Evolutionary conservation across 139 green algal genomes (phyloP).

Genomic region (Astrephomene gubernaculifera): DNA sequence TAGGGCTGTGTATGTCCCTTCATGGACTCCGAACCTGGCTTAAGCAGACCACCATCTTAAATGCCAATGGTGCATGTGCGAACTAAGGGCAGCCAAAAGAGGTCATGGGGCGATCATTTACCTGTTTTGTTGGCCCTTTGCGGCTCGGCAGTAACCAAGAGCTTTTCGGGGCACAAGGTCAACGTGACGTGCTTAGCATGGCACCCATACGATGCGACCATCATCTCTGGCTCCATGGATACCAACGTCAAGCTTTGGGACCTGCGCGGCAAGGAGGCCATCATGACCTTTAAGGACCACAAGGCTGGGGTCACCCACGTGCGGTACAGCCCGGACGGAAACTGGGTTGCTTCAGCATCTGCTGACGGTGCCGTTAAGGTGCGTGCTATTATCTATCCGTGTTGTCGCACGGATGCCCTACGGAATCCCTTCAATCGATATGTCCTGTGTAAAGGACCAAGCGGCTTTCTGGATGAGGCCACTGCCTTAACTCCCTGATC

Average conservation of each 20-base stretch:
- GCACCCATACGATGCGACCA: conserved; percentile 70
- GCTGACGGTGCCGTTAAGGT: conserved; percentile 83
- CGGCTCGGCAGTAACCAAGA: conserved; percentile 67
- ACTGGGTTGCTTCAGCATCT: conserved; percentile 80
- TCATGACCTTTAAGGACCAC: conserved; percentile 85
- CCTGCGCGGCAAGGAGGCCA: conserved; percentile 72
- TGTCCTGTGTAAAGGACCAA: too few relatives aligned
- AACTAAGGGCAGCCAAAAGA: too few relatives aligned
- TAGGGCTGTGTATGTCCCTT: neutral
- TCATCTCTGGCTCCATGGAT: conserved; percentile 76
- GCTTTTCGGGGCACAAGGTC: conserved; percentile 77
- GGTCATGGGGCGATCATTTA: too few relatives aligned
- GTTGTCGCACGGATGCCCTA: too few relatives aligned
- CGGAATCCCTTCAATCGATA: too few relatives aligned
- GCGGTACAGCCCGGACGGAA: conserved; percentile 83
- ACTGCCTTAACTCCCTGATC: too few relatives aligned
- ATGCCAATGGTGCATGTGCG: too few relatives aligned
- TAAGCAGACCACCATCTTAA: neutral
- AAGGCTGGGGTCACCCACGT: conserved; percentile 68
- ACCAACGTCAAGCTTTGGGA: conserved; percentile 91
- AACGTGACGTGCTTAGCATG: conserved; percentile 80
- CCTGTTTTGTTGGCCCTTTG: neutral
- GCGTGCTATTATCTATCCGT: too few relatives aligned
- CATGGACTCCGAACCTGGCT: neutral
- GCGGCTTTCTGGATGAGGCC: too few relatives aligned